Evolutionary conservation across 179 eudicot genomes (phyloP), one percentile per base, ranked within the genome.

Genomic region (Gypsophila paniculata): DNA sequence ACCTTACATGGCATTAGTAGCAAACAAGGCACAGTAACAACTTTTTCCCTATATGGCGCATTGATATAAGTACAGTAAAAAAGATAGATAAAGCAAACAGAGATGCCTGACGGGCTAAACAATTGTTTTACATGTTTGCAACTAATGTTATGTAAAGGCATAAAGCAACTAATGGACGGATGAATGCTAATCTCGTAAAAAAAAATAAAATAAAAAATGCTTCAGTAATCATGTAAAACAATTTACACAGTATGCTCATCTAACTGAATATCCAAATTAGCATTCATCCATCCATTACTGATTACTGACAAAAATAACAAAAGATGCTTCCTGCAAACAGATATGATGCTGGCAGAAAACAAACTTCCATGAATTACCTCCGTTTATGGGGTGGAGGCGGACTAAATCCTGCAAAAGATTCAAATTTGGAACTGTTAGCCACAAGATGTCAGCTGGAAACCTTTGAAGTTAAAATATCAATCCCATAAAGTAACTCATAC

Each of bases 351-450:
- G 18, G 64, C 72, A 76, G 25, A n/a, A 9, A 44, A 71, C 26
- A 17, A 18, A 61, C 1, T 53, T 54, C 67, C 66, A 38, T 42
- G 51, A 54, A 13, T 71, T 80, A 90, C 93, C 85, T 85, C 76
- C 82, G 79, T 75, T 79, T 80, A 70, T 59, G 82, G 60, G 62
- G 72, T 57, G 72, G 65, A 29, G 79, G 67, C 51, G 85, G 90
- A 78, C 85, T 83, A 61, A 77, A 76, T 75, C 88, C 94, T 89
- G 86, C 75, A 82, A 66, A 72, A 26, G 9, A 59, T 68, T 65
- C 61, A 55, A 38, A 36, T 8, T 22, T 29, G 19, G 52, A 49
- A 62, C 36, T 63, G 25, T 74, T 66, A 60, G 76, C 12, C 1
- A 73, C 6, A 39, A 67, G 15, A 54, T 34, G 52, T 46, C 17